Percentiles rank a stretch among this genome's conserved stretches.
Evolutionary conservation across 352 stramenopile species (phyloP).

Genomic region (Thraustochytrium sp.): DNA sequence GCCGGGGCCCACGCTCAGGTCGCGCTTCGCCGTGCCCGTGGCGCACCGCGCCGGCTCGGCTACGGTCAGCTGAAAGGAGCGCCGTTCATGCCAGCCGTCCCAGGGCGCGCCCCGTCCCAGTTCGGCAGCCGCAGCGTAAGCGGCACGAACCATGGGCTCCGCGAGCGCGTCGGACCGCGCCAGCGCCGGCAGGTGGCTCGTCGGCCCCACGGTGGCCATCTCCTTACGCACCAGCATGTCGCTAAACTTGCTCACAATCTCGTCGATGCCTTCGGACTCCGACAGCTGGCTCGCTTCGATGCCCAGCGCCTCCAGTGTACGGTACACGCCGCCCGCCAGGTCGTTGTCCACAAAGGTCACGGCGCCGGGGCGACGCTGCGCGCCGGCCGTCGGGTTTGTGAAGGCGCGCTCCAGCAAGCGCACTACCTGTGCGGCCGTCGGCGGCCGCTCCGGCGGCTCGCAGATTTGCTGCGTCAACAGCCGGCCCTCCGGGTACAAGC

Average conservation of each 20-base stretch:
- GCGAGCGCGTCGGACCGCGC: background rate
- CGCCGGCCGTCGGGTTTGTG: background rate
- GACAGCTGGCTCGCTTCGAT: constrained; percentile 1
- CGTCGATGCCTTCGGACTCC: constrained; percentile 28
- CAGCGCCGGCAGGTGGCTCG: background rate
- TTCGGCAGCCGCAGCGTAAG: background rate
- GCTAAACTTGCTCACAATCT: constrained; percentile 15
- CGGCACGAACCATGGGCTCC: background rate
- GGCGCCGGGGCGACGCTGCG: background rate
- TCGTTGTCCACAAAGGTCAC: constrained; percentile 2
- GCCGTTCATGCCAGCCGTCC: background rate
- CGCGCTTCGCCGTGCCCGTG: background rate
- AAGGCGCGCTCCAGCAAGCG: background rate
- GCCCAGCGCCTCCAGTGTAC: background rate
- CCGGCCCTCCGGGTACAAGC: background rate
- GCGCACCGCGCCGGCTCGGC: background rate
- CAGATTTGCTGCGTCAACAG: constrained; percentile 15
- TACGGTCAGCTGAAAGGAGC: background rate
- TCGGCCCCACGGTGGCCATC: constrained; percentile 2
- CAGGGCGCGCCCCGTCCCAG: background rate
- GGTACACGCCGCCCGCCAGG: background rate
- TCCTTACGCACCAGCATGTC: constrained; percentile 11
- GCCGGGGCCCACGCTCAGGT: background rate
- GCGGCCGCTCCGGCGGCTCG: background rate
- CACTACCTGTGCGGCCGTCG: background rate